Evolutionary conservation across 768 basidiomycete genomes (phyloP).

Genomic region (Coprinopsis sp.): DNA sequence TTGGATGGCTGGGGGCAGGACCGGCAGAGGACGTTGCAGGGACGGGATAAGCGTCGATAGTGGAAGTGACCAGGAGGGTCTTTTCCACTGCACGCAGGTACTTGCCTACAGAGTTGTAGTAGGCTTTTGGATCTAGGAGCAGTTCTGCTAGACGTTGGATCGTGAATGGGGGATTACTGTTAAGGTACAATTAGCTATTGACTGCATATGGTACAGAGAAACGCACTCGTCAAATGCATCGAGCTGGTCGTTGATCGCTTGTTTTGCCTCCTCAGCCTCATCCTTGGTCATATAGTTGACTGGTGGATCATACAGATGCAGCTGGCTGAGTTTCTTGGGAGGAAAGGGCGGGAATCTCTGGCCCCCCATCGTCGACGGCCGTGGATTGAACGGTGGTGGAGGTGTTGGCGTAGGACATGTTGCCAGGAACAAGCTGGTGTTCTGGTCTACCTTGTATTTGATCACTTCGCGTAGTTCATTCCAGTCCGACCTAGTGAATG

Average conservation of each 20-base stretch:
- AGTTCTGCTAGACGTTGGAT: conserved; percentile 88
- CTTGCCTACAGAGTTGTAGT: conserved; percentile 79
- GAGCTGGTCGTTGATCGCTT: conserved; percentile 55
- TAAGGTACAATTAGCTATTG: conserved; percentile 4
- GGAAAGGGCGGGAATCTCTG: conserved; percentile 72
- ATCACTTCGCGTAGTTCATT: conserved; percentile 60
- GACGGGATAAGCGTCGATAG: conserved; percentile 63
- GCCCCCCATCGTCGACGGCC: conserved; percentile 48
- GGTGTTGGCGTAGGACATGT: conserved; percentile 32
- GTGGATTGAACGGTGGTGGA: conserved; percentile 39
- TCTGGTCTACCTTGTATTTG: conserved; percentile 65
- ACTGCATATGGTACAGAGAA: neutral
- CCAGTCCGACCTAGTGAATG: conserved; percentile 59
- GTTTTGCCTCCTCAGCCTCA: conserved; percentile 56
- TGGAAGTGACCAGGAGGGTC: conserved; percentile 78
- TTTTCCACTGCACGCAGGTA: conserved; percentile 86
- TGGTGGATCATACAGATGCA: conserved; percentile 49
- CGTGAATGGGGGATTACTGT: conserved; percentile 72
- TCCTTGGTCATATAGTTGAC: conserved; percentile 55
- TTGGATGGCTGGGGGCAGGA: neutral
- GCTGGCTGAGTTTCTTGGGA: conserved; percentile 45
- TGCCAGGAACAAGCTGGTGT: conserved; percentile 44
- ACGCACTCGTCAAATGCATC: conserved; percentile 74
- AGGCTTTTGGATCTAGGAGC: conserved; percentile 56
- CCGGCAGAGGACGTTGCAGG: conserved; percentile 19